These are phyloP conservation scores for Blastocystis sp. DNA, from an alignment of 352 stramenopile genomes.

Conservation along the genomic window DNA sequence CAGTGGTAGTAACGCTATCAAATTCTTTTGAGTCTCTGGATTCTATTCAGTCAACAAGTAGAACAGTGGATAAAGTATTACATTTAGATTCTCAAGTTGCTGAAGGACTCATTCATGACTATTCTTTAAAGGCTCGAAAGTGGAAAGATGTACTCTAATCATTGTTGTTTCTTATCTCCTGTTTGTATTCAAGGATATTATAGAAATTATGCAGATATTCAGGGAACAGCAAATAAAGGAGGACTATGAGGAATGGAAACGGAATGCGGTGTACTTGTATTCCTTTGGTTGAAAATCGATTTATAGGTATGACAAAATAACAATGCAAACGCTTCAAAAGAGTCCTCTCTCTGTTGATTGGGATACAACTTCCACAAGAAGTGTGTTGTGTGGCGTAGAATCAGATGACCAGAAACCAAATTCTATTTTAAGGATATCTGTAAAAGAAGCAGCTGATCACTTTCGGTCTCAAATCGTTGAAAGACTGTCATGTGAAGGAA, in stretches of 20 bases:
- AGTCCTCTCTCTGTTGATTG: neutral
- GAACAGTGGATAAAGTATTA: too few species aligned
- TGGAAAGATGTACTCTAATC: neutral
- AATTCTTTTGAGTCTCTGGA: too few species aligned
- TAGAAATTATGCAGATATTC: too few species aligned
- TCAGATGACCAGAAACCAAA: neutral
- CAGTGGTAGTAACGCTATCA: too few species aligned
- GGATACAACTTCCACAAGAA: neutral
- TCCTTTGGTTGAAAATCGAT: neutral
- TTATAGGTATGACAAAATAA: conserved; percentile 11
- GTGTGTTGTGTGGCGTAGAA: neutral
- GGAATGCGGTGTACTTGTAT: conserved; percentile 4
- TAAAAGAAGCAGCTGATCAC: neutral
- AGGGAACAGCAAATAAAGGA: conserved; percentile 5
- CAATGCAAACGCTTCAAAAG: conserved; percentile 33
- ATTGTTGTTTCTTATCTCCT: neutral
- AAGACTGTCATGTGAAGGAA: neutral
- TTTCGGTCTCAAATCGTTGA: neutral
- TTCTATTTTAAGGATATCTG: conserved; percentile 19
- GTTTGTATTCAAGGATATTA: neutral
- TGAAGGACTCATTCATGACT: neutral
- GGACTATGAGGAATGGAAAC: conserved; percentile 37
- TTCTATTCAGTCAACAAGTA: neutral
- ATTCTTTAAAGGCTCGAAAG: neutral
- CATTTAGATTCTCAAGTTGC: too few species aligned